Percentiles rank a stretch among this genome's conserved stretches.
phyloP scores from a whole-genome alignment of 1,284 basidiomycete genomes.

The Cutaneotrichosporon cutaneum region DNA sequence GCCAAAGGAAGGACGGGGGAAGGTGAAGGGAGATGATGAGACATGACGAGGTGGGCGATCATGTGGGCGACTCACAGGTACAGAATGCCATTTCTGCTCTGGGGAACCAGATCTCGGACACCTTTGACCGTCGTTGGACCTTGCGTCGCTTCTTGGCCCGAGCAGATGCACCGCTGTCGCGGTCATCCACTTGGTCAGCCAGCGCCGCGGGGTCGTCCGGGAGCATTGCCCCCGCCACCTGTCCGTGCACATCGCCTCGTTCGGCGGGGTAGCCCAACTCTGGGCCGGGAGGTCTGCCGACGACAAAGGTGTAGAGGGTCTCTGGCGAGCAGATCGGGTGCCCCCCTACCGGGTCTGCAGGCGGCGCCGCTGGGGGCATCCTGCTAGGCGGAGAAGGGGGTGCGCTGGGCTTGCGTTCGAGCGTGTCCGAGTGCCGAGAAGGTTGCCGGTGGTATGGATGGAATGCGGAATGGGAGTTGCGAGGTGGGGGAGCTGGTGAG shows the following conservation, averaged over 20 bases:
- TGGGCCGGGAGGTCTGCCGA: constrained; percentile 19
- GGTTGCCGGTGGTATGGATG: constrained; percentile 1
- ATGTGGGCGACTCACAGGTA: constrained; percentile 21
- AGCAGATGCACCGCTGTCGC: constrained; percentile 15
- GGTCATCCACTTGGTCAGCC: constrained; percentile 13
- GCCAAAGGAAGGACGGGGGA: neutral
- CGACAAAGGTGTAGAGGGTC: constrained; percentile 23
- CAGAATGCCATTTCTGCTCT: constrained; percentile 28
- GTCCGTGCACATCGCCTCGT: constrained; percentile 16
- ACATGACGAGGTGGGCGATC: neutral
- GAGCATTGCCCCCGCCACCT: neutral
- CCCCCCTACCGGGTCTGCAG: constrained; percentile 7
- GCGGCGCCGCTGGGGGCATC: constrained; percentile 10
- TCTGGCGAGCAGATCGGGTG: constrained; percentile 14
- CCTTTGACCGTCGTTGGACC: constrained; percentile 21
- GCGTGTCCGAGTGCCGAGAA: neutral
- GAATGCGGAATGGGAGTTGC: neutral
- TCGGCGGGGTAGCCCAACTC: constrained; percentile 20
- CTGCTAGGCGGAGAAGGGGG: constrained; percentile 5
- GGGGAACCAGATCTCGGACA: constrained; percentile 29
- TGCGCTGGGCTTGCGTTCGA: neutral
- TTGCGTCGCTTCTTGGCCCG: constrained; percentile 29
- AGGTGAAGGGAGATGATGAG: neutral
- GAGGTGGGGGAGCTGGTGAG: neutral
- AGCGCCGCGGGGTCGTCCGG: constrained; percentile 4